Conservation (phyloP, 495 filamentous ascomycete genomes). For the Astrocystis sublimbata region DNA sequence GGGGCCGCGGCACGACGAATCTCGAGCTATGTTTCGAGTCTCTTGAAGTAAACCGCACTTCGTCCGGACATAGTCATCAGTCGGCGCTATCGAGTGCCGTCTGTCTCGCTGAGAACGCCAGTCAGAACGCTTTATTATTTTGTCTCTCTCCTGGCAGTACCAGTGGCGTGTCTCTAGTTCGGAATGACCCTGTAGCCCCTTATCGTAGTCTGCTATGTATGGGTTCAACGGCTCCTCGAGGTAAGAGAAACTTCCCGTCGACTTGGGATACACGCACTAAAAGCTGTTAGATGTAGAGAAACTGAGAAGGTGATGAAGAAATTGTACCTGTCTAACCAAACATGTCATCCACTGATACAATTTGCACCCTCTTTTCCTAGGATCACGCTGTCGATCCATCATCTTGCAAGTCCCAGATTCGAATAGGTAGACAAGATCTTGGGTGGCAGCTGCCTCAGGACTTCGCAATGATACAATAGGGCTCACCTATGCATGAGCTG, state of each 20-base stretch:
- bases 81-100: constrained; percentile 2
- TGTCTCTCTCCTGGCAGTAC: constrained; percentile 4
- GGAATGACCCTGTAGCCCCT: neutral
- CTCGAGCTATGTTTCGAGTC: constrained; percentile 10
- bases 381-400: constrained; percentile 1
- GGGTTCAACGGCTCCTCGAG: constrained; percentile 16
- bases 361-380: neutral
- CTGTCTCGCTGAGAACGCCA: constrained; percentile 17
- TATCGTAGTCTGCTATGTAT: constrained; percentile 13
- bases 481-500: neutral
- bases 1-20: neutral
- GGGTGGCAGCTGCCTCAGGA: neutral
- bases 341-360: constrained; percentile 3
- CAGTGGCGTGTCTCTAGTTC: constrained; percentile 11
- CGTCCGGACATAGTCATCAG: constrained; percentile 1
- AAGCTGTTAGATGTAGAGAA: constrained; percentile 6
- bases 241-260: constrained; percentile 11
- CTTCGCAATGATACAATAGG: neutral
- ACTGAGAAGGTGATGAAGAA: neutral
- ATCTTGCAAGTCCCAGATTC: neutral
- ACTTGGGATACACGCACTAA: constrained; percentile 9
- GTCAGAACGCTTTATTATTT: constrained; percentile 4
- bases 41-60: constrained; percentile 5
- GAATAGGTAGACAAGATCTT: neutral
- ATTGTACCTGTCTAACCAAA: constrained; percentile 2